These are phyloP conservation scores for Cyclotella atomus DNA, from an alignment of 108 stramenopile genomes.

Conservation along the genomic window DNA sequence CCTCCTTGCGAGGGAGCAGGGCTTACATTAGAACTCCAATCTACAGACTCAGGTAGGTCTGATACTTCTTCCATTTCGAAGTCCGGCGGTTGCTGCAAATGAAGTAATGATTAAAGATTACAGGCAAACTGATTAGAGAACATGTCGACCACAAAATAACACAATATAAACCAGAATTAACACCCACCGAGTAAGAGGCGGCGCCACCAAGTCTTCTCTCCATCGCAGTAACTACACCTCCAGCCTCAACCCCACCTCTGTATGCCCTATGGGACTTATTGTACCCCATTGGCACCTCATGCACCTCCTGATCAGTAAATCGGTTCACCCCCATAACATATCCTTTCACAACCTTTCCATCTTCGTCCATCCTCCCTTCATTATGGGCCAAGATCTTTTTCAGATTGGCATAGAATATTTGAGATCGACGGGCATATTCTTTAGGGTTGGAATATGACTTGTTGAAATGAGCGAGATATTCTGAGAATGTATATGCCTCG, in stretches of 20 bases:
- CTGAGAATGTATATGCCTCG: slow-evolving; percentile 52
- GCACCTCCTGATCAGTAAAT: slow-evolving; percentile 59
- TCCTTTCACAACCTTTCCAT: slow-evolving; percentile 29
- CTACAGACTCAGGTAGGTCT: slow-evolving; percentile 68
- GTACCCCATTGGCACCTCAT: slow-evolving; percentile 67
- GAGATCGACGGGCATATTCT: slow-evolving; percentile 51
- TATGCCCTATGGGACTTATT: slow-evolving; percentile 42
- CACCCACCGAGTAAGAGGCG: slow-evolving; percentile 27
- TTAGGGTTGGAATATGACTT: slow-evolving; percentile 50
- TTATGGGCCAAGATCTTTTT: slow-evolving; percentile 63
- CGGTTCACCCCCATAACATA: slow-evolving; percentile 67
- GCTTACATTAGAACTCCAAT: slow-evolving; percentile 78
- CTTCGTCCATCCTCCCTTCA: slow-evolving; percentile 23
- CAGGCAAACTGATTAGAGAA: not conserved
- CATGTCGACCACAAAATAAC: not conserved
- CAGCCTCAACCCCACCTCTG: slow-evolving; percentile 8
- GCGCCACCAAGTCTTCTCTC: slow-evolving; percentile 23
- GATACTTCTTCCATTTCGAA: slow-evolving; percentile 56
- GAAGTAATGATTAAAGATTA: not conserved
- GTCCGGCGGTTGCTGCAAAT: slow-evolving; percentile 26
- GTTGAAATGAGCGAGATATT: slow-evolving; percentile 52
- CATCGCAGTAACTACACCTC: slow-evolving; percentile 8
- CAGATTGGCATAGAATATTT: slow-evolving; percentile 61
- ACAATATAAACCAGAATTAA: not conserved
- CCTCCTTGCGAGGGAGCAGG: slow-evolving; percentile 83